Base-by-base conservation (phyloP, 2,329 filamentous ascomycete species). In the Tolypocladium guangdongense region DNA sequence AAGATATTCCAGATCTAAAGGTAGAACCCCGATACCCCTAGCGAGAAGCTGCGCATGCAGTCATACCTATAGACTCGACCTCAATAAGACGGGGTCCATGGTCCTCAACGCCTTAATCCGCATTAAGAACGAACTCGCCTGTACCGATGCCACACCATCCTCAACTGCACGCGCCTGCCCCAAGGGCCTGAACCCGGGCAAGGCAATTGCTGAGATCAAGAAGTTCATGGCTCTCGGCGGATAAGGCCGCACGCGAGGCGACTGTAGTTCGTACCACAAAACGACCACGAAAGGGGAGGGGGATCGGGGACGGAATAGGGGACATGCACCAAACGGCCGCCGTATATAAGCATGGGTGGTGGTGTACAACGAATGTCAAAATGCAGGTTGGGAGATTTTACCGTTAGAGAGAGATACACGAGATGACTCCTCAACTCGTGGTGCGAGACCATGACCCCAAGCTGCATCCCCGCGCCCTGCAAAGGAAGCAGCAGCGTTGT, bases 81-180 rank as follows among this genome's bases (percentile, higher is more conserved):
- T 99, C 64, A 97, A 97, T 80, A 96, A 97, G 86, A 99, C 93
- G 43, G 93, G 93, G 35, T 93, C 93, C 62, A 99, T 99, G 93
- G 86, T 99, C 75, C 76, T 99, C 66, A 93, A 99, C 72, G 93
- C 93, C 54, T 77, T 99, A 65, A 93, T 99, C 71, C 81, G 92
- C 65, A 96, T 99, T 76, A 99, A 99, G 87, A 99, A 99, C 74
- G 93, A 99, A 81, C 74, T 95, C 59, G 93, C 74, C 72, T 99
- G 72, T 99, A 99, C 82, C 83, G 93, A 67, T 99, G 93, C 81
- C 93, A 99, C 80, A 99, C 93, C 59, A 99, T 99, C 69, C 83
- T 99, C 64, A 99, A 99, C 82, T 99, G 92, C 84, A 92, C 91
- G 62, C 72, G 96, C 92, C 53, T 99, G 93, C 74, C 93, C 93